Conservation (phyloP, 371 early-diverging fungal species). For the Rhizopus arrhizus region DNA sequence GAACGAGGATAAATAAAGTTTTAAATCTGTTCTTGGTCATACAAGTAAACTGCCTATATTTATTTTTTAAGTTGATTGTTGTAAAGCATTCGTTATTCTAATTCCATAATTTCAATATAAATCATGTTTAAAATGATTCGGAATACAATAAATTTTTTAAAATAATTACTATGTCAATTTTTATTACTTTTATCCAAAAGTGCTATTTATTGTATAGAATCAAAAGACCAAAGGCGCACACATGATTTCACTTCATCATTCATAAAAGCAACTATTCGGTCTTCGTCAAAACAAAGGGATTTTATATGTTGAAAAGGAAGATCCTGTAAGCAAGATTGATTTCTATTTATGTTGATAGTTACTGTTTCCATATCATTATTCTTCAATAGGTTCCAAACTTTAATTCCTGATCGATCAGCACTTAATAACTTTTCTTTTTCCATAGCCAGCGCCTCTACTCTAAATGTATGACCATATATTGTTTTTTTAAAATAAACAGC, state of each 20-base stretch:
- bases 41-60: too few species aligned
- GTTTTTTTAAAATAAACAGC: conserved; percentile 37
- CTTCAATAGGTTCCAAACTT: conserved; percentile 42
- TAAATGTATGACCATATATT: conserved; percentile 52
- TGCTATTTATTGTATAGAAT: background rate
- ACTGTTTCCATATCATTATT: conserved; percentile 9
- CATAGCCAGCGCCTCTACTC: conserved; percentile 43
- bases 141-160: too few species aligned
- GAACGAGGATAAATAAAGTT: too few species aligned
- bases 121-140: too few species aligned
- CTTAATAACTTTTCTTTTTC: conserved; percentile 43
- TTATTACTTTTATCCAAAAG: background rate
- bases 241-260: conserved; percentile 7
- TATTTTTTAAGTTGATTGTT: too few species aligned
- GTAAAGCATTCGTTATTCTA: too few species aligned
- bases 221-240: conserved; percentile 34
- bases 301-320: conserved; percentile 25
- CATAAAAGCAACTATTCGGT: conserved; percentile 38
- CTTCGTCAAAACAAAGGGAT: conserved; percentile 38
- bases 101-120: too few species aligned
- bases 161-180: too few species aligned
- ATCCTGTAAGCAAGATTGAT: conserved; percentile 18
- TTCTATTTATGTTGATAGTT: conserved; percentile 4
- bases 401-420: conserved; percentile 47
- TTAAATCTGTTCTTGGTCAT: too few species aligned